Evolutionary conservation across 768 basidiomycete species (phyloP).

Genomic region (Psilocybe sp.): DNA sequence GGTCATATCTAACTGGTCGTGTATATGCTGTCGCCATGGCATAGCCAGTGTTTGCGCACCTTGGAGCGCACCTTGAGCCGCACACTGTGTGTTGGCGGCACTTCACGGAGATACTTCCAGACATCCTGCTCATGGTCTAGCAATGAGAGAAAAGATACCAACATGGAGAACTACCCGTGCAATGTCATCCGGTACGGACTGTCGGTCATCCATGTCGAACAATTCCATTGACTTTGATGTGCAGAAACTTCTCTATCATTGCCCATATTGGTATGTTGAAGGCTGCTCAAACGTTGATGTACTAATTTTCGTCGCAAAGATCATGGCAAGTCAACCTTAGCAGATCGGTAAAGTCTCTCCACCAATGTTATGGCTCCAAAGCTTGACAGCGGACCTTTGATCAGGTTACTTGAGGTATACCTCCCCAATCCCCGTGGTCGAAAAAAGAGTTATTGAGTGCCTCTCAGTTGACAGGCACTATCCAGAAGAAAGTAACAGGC

Average conservation of each 20-base stretch:
- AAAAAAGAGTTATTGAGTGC: conserved; percentile 6
- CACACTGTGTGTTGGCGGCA: background rate
- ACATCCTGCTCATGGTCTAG: conserved; percentile 21
- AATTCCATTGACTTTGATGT: conserved; percentile 3
- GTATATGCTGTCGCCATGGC: conserved; percentile 26
- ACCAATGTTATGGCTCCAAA: conserved; percentile 1
- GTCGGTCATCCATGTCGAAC: background rate
- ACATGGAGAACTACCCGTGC: conserved; percentile 64
- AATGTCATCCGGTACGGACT: conserved; percentile 60
- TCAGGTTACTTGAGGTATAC: conserved; percentile 70
- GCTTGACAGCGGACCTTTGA: conserved; percentile 1
- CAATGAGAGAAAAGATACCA: conserved; percentile 29
- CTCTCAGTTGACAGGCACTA: conserved; percentile 82
- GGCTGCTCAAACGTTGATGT: background rate
- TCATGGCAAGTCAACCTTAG: conserved; percentile 94
- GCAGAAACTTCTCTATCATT: conserved; percentile 92
- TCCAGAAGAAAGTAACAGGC: conserved; percentile 52
- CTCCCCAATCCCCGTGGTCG: background rate
- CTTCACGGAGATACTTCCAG: conserved; percentile 10
- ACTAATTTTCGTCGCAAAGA: conserved; percentile 41
- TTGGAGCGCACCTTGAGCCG: conserved; percentile 17
- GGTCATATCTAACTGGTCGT: conserved; percentile 1
- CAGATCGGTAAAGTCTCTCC: conserved; percentile 62
- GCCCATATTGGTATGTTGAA: conserved; percentile 77
- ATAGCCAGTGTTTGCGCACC: conserved; percentile 23